These are phyloP conservation scores for Ogataea paraovalis DNA, from an alignment of 805 yeast species.

Conservation along the genomic window DNA sequence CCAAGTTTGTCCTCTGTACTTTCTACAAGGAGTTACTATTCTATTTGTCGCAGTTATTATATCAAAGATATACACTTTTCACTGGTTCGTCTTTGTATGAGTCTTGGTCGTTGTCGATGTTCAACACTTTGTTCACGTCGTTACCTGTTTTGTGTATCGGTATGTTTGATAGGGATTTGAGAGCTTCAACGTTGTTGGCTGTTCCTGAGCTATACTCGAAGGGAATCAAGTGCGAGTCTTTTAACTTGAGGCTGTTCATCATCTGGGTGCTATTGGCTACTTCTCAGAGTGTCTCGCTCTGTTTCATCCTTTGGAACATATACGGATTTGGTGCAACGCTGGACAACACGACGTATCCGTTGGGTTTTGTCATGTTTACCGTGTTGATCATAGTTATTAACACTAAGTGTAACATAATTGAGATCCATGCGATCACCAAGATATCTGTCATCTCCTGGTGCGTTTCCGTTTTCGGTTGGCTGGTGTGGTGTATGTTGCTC, in stretches of 20 bases:
- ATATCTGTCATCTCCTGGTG: constrained; percentile 60
- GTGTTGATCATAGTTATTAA: constrained; percentile 70
- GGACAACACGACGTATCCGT: constrained; percentile 78
- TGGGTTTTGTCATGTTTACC: constrained; percentile 74
- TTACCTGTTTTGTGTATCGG: constrained; percentile 89
- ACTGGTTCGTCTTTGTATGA: constrained; percentile 94
- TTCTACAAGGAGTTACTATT: constrained; percentile 92
- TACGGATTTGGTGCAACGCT: constrained; percentile 68
- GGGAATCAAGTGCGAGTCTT: constrained; percentile 72
- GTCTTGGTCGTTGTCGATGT: constrained; percentile 96
- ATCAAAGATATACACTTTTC: constrained; percentile 80
- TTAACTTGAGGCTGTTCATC: constrained; percentile 65
- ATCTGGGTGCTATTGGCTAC: constrained; percentile 80
- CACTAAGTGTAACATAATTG: constrained; percentile 74
- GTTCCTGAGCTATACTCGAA: constrained; percentile 83
- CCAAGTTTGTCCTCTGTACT: constrained; percentile 88
- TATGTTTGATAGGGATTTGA: constrained; percentile 89
- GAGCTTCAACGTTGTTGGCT: constrained; percentile 83
- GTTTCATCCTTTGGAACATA: constrained; percentile 59
- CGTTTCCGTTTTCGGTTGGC: constrained; percentile 80
- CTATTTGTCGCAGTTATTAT: constrained; percentile 82
- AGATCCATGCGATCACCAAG: constrained; percentile 72
- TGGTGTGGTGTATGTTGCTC: constrained; percentile 75
- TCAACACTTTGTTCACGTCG: constrained; percentile 91
- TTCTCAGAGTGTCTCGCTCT: constrained; percentile 62